Percentiles rank a stretch among this genome's conserved stretches.
phyloP scores from a whole-genome alignment of 495 filamentous ascomycete species.

The Talaromyces stipitatus region DNA sequence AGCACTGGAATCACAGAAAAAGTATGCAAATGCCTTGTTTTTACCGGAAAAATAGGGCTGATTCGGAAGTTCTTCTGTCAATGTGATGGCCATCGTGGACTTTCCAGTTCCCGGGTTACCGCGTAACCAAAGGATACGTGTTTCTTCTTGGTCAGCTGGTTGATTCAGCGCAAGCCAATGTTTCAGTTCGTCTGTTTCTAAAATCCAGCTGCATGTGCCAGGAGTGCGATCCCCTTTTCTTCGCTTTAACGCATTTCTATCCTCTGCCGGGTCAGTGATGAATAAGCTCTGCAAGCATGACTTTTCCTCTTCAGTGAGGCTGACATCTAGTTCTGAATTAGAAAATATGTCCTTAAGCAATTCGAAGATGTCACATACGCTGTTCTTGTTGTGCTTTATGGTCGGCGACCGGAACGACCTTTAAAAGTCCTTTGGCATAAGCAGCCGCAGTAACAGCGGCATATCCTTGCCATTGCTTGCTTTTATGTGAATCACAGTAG shows the following conservation, averaged over 20 bases:
- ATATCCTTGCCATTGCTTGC: constrained; percentile 20
- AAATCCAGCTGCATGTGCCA: constrained; percentile 21
- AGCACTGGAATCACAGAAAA: constrained; percentile 19
- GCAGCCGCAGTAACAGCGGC: constrained; percentile 17
- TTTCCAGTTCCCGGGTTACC: constrained; percentile 22
- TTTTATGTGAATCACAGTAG: constrained; percentile 21
- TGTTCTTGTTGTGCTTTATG: not conserved
- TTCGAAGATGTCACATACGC: not conserved
- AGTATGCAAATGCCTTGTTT: constrained; percentile 15
- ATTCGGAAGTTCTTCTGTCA: constrained; percentile 12
- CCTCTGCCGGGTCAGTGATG: too few relatives aligned
- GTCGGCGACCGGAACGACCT: not conserved
- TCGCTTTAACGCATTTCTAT: too few relatives aligned
- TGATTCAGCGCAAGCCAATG: constrained; percentile 6
- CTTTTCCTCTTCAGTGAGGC: not conserved
- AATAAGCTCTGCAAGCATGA: constrained; percentile 8
- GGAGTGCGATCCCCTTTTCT: constrained; percentile 12
- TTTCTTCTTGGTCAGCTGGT: not conserved
- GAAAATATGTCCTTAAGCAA: not conserved
- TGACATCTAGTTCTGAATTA: not conserved
- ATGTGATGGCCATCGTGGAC: constrained; percentile 16
- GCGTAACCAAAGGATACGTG: constrained; percentile 13
- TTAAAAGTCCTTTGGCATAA: constrained; percentile 11
- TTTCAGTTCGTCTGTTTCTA: constrained; percentile 12
- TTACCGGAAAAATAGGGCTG: not conserved